Evolutionary conservation across 2,329 filamentous ascomycete genomes (phyloP).

Genomic region (Xylariaceae sp.): DNA sequence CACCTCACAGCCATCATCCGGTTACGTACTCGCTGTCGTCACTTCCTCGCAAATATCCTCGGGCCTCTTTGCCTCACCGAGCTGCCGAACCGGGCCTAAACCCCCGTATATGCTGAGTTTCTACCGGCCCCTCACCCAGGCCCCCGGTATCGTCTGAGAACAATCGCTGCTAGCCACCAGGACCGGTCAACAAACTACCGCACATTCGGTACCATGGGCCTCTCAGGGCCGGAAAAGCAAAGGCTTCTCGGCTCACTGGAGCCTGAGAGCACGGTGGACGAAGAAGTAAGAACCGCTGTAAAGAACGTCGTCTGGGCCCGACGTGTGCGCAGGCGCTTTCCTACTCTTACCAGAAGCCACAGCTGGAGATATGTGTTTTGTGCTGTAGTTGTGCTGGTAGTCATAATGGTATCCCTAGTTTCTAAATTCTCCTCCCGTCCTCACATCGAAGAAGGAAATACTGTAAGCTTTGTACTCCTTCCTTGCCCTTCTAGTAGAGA

Average conservation of each 20-base stretch:
- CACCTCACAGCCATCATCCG: not conserved
- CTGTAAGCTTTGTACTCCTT: constrained; percentile 21
- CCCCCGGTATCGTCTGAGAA: constrained; percentile 15
- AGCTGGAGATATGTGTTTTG: constrained; percentile 29
- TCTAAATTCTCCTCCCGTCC: constrained; percentile 22
- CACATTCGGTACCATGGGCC: constrained; percentile 44
- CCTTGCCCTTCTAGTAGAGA: not conserved
- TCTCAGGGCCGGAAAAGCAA: constrained; percentile 38
- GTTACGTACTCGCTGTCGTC: constrained; percentile 27
- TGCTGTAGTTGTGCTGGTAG: constrained; percentile 28
- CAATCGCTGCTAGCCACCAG: constrained; percentile 6
- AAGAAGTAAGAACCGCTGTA: no score
- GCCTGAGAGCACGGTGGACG: constrained; percentile 43
- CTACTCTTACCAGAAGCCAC: constrained; percentile 22
- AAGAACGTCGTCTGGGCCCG: constrained; percentile 20
- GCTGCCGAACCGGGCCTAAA: constrained; percentile 16
- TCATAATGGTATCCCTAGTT: constrained; percentile 31
- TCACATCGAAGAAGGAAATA: constrained; percentile 24
- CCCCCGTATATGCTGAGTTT: constrained; percentile 36
- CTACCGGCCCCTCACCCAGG: constrained; percentile 40
- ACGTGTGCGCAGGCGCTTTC: constrained; percentile 27
- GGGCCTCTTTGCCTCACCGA: constrained; percentile 16
- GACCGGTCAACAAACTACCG: constrained; percentile 36
- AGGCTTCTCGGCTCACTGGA: constrained; percentile 37
- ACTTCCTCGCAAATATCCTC: constrained; percentile 22